phyloP scores from a whole-genome alignment of 768 basidiomycete genomes.

The Amanita thiersii region DNA sequence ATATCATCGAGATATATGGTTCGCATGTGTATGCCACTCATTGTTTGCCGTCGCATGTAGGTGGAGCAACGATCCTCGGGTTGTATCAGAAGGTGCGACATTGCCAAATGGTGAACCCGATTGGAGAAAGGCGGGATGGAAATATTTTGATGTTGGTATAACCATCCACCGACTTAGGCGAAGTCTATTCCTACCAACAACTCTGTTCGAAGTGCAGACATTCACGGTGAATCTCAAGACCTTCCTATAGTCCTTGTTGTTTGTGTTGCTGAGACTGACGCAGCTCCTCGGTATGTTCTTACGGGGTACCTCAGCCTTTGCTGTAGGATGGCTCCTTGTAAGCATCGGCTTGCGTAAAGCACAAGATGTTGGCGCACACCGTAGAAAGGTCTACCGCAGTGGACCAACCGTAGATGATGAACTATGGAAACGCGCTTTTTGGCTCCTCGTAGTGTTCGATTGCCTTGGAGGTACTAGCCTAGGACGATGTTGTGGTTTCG shows the following conservation, averaged over 20 bases:
- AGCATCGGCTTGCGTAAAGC: conserved; percentile 53
- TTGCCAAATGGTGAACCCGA: conserved; percentile 22
- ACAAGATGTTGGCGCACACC: conserved; percentile 73
- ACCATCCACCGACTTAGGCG: conserved; percentile 43
- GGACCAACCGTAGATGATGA: conserved; percentile 50
- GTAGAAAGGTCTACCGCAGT: conserved; percentile 45
- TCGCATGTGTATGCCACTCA: conserved; percentile 49
- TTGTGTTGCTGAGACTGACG: neutral
- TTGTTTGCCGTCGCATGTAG: conserved; percentile 66
- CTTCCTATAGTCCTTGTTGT: neutral
- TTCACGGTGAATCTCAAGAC: conserved; percentile 15
- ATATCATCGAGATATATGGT: conserved; percentile 49
- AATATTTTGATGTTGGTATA: conserved; percentile 53
- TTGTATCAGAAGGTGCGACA: conserved; percentile 26
- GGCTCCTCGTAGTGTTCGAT: conserved; percentile 58
- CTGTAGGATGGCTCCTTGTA: conserved; percentile 46
- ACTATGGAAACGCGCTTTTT: conserved; percentile 74
- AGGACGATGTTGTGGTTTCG: conserved; percentile 47
- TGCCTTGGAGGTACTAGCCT: conserved; percentile 43
- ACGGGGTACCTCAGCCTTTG: conserved; percentile 37
- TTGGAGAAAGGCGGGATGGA: conserved; percentile 53
- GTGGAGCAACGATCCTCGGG: conserved; percentile 55
- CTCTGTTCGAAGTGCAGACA: conserved; percentile 57
- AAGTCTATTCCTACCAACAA: conserved; percentile 46
- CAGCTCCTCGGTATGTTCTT: conserved; percentile 51